A percentile compares a stretch with the other conserved stretches of the same genome.
Conservation (phyloP, 345 rosid species). For the Eucalyptus marginata region DNA sequence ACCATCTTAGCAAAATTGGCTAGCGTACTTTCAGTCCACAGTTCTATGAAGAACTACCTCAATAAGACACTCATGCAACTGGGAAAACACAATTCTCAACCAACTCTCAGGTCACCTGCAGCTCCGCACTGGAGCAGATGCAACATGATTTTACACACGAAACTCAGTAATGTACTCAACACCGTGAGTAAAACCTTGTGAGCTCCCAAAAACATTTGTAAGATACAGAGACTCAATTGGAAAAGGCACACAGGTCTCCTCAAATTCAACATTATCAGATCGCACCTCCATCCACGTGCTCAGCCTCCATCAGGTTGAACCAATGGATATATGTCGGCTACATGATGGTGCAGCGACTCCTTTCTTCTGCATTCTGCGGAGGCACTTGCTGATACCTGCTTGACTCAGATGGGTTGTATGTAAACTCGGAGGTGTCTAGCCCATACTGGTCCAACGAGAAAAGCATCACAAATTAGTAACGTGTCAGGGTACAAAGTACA, state of each 20-base stretch:
- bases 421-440: slow-evolving; percentile 40
- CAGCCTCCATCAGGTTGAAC: background rate
- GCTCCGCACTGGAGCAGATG: background rate
- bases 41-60: background rate
- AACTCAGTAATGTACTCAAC: background rate
- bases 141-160: background rate
- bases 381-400: slow-evolving; percentile 29
- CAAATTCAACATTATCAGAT: background rate
- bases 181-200: background rate
- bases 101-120: background rate
- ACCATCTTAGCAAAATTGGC: background rate
- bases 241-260: background rate
- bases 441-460: slow-evolving; percentile 23
- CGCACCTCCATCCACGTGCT: background rate
- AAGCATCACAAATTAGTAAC: background rate
- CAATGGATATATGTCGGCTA: background rate
- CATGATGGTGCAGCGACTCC: slow-evolving; percentile 41
- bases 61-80: background rate
- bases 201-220: background rate
- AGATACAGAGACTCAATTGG: background rate
- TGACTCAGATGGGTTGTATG: slow-evolving; percentile 36
- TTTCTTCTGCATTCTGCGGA: slow-evolving; percentile 25
- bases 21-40: background rate
- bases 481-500: background rate
- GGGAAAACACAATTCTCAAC: background rate